Conservation (phyloP, 2,329 filamentous ascomycete species). For the Lachnellula subtilissima region DNA sequence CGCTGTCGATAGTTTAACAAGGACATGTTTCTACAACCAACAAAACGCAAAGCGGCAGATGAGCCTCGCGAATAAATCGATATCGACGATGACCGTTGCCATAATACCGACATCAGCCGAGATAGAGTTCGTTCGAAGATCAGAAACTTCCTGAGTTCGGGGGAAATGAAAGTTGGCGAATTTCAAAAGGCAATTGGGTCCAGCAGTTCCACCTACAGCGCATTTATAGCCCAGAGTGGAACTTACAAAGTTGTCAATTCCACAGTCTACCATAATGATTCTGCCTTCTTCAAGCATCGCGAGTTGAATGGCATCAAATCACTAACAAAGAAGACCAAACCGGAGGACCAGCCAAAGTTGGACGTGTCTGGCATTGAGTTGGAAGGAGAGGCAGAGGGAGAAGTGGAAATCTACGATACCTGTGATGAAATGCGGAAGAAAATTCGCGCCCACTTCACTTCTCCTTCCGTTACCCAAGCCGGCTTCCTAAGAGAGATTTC, state of each 20-base stretch:
- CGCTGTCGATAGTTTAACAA: background rate
- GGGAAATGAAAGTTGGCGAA: conserved; percentile 41
- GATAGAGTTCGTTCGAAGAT: conserved; percentile 40
- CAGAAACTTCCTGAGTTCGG: conserved; percentile 35
- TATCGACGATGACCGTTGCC: conserved; percentile 15
- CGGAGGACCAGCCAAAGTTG: conserved; percentile 17
- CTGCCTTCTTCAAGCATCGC: conserved; percentile 45
- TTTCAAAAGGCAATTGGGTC: conserved; percentile 38
- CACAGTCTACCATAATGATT: conserved; percentile 35
- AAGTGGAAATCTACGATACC: conserved; percentile 49
- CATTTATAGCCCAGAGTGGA: conserved; percentile 47
- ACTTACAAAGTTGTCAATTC: conserved; percentile 33
- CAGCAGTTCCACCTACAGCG: conserved; percentile 33
- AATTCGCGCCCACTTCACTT: conserved; percentile 45
- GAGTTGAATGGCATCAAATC: conserved; percentile 43
- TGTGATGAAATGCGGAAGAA: conserved; percentile 56
- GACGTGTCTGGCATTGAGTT: conserved; percentile 43
- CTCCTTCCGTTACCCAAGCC: conserved; percentile 45
- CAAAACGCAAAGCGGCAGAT: background rate
- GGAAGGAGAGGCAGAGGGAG: conserved; percentile 41
- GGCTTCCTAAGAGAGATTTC: conserved; percentile 46
- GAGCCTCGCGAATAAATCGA: conserved; percentile 9
- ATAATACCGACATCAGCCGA: conserved; percentile 20
- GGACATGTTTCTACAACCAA: background rate
- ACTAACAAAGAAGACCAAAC: conserved; percentile 33